Evolutionary conservation across 2,329 filamentous ascomycete genomes (phyloP).

Genomic region (Immersiporthe knoxdaviesiana): DNA sequence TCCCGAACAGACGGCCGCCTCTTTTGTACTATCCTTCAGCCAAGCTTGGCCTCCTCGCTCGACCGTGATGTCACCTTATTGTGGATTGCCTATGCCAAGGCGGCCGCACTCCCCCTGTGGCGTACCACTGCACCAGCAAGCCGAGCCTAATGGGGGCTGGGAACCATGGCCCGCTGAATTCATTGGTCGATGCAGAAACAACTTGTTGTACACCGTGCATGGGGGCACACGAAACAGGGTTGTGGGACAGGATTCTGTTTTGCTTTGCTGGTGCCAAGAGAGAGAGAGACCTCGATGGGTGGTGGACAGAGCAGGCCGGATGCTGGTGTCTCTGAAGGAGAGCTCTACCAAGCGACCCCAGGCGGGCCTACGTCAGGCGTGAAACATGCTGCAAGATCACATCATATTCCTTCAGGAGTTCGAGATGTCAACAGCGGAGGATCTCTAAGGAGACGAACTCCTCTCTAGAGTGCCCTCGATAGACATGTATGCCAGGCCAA

Average conservation of each 20-base stretch:
- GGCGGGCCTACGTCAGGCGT: not conserved
- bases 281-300: not conserved
- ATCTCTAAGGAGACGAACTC: not conserved
- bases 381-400: not conserved
- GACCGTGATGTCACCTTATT: slow-evolving; percentile 26
- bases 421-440: not conserved
- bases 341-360: not conserved
- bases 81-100: slow-evolving; percentile 6
- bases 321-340: not conserved
- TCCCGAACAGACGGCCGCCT: not conserved
- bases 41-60: not conserved
- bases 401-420: not conserved
- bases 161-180: not conserved
- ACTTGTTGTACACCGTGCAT: not conserved
- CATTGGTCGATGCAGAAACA: not conserved
- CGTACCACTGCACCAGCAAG: not conserved
- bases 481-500: not conserved
- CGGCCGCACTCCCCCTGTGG: not conserved
- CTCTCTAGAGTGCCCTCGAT: not conserved
- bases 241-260: not conserved
- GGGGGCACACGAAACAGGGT: not conserved
- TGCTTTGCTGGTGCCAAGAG: not conserved
- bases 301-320: not conserved
- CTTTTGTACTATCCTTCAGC: slow-evolving; percentile 16
- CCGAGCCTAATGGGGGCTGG: not conserved